Evolutionary conservation across 441 rosid genomes (phyloP), one percentile per base, ranked within the genome.

Genomic region (Theobroma grandiflorum): DNA sequence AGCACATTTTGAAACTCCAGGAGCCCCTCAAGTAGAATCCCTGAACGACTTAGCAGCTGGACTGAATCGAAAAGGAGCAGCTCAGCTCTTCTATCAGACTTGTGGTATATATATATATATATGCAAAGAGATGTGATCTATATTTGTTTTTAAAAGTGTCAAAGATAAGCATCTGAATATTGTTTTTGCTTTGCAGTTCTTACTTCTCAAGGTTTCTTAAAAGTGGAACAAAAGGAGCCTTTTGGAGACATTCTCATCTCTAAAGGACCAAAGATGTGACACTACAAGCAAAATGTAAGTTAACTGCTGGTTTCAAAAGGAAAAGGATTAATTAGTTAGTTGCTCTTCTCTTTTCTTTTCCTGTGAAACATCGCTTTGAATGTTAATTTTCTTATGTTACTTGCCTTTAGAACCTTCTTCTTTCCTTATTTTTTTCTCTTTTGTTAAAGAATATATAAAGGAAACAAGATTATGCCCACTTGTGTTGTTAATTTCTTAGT

Each of bases 31-130:
- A 80, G 83, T 80, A 74, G 98, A 93, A 85, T 94, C 97, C 58
- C 84, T 94, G 74, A 73, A 85, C 89, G 89, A 88, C 72, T 91
- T 94, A 42, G 86, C 98, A 26, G 55, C 82, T 66, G 98, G 98
- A 79, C 87, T 96, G 92, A 88, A 79, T 87, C 82, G 89, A 80
- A 92, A 86, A 81, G 90, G 88, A 74, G 98, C 98, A 77, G 95
- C 99, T 78, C 74, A 87, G 83, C 93, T 94, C 67, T 94, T 96
- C 78, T 94, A 91, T 80, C 99, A 93, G 82, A 90, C 91, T 50
- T 93, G 97, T 76, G 98, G 97, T 94, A 87, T 33, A 7, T 8
- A 45, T n/a, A 40, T 94, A 87, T 33, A 7, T 8, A 45, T n/a
- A 40, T 33, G 37, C 65, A 73, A 26, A 26, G 26, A 42, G 33